Base-by-base conservation (phyloP, 495 filamentous ascomycete genomes). In the Collariella sp. region DNA sequence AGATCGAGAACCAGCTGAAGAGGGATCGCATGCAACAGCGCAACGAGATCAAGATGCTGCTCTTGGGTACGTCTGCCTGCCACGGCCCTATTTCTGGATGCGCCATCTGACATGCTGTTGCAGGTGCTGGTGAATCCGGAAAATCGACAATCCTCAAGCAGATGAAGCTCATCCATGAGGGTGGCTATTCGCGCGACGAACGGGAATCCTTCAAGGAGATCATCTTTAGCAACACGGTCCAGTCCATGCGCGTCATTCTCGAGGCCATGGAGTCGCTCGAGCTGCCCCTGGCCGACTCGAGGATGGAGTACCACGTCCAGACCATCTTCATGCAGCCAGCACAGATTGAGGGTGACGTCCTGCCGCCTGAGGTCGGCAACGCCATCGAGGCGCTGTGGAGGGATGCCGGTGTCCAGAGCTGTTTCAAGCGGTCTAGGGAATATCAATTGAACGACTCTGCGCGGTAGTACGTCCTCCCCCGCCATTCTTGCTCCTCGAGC, bases 141-240 rank as follows among this genome's bases (percentile, higher is more conserved):
- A 98, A 98, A 77, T 97, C 94, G 46, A 98, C 93, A 12, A 96
- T 98, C 65, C 79, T 98, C 53, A 98, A 98, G 77, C 93, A 98
- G 83, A 98, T 98, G 93, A 96, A 88, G 73, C 79, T 89, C 51
- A 89, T 89, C 62, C 83, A 89, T 68, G 84, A 87, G 66, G 86
- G 86, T 55, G 85, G 86, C 58, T 89, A 88, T 67, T 85, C 82
- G 49, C 82, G 83, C 69, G 83, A 85, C 63, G 86, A 89, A 70
- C 78, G 85, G 54, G 86, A 89, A 66, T 86, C 84, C 20, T 87
- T 86, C 84, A 93, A 94, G 69, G 90, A 95, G 72, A 95, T 95
- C 72, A 95, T 96, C 74, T 95, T 95, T 81, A 95, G 89, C 79
- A 95, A 96, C 73, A 94, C 89, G 19, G 89, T 93, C 24, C 91